Percentiles rank a stretch among this genome's conserved stretches.
phyloP scores from a whole-genome alignment of 768 basidiomycete species.

The Tylopilus balloui region DNA sequence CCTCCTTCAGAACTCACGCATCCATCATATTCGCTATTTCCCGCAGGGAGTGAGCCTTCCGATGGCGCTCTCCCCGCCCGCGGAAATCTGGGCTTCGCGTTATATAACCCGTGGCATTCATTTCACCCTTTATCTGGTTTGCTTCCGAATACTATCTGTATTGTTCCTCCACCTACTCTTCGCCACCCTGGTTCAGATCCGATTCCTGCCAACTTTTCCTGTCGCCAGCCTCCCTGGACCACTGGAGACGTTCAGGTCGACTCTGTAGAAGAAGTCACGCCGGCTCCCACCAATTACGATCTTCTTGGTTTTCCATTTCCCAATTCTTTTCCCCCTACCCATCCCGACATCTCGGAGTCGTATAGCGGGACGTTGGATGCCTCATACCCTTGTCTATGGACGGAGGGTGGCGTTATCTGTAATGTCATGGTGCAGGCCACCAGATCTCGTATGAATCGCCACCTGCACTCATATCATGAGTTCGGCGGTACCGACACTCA shows the following conservation, averaged over 20 bases:
- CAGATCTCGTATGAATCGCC: constrained; percentile 25
- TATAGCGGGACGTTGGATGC: not conserved
- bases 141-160: not conserved
- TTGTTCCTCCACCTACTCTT: not conserved
- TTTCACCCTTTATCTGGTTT: not conserved
- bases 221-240: constrained; percentile 1
- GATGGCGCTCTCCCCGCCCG: not conserved
- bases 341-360: not conserved
- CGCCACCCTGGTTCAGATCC: not conserved
- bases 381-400: constrained; percentile 21
- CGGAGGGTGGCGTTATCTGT: constrained; percentile 10
- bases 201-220: not conserved
- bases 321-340: not conserved
- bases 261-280: constrained; percentile 1
- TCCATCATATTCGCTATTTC: not conserved
- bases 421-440: constrained; percentile 19
- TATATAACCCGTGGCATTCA: constrained; percentile 7
- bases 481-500: constrained; percentile 21
- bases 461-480: constrained; percentile 21
- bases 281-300: not conserved
- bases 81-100: not conserved
- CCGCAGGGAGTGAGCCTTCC: not conserved
- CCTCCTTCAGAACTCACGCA: not conserved
- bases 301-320: not conserved
- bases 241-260: not conserved